Evolutionary conservation across 176 grass and related monocot species (phyloP).

Genomic region (Cymbopogon citratus): DNA sequence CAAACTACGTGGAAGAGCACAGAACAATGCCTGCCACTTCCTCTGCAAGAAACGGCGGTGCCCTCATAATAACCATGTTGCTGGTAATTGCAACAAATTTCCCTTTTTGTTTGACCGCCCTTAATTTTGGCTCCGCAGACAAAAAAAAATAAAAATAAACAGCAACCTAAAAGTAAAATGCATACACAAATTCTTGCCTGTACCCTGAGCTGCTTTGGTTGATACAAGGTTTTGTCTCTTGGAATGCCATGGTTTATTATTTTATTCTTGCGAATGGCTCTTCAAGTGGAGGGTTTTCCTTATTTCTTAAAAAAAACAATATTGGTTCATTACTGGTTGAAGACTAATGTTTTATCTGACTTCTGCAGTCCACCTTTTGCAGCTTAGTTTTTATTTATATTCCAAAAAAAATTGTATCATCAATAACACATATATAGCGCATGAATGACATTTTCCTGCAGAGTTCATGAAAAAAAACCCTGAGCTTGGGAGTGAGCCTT

Average conservation of each 20-base stretch:
- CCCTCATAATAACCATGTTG: constrained; percentile 47
- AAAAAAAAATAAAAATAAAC: constrained; percentile 24
- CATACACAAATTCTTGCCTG: not conserved
- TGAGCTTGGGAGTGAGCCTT: constrained; percentile 78
- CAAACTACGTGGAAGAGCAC: constrained; percentile 58
- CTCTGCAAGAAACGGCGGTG: constrained; percentile 83
- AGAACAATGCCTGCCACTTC: constrained; percentile 87
- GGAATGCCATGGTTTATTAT: not conserved
- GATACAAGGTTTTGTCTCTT: constrained; percentile 3
- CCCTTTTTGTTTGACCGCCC: not conserved
- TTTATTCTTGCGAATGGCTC: constrained; percentile 13
- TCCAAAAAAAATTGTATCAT: not conserved
- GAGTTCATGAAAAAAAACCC: constrained; percentile 65
- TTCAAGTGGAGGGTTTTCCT: not conserved
- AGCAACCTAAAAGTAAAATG: not conserved
- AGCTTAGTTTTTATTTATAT: not conserved
- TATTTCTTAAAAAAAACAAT: not conserved
- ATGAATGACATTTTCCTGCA: constrained; percentile 33
- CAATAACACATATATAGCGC: constrained; percentile 11
- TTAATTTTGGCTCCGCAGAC: not conserved
- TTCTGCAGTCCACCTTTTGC: not conserved
- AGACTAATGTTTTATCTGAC: constrained; percentile 13
- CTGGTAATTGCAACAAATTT: constrained; percentile 48
- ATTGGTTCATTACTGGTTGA: not conserved
- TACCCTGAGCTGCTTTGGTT: not conserved